Percentiles rank a stretch among this genome's conserved stretches.
Evolutionary conservation across 1,139 yeast genomes (phyloP).

Genomic region (Yamadazyma triangularis): DNA sequence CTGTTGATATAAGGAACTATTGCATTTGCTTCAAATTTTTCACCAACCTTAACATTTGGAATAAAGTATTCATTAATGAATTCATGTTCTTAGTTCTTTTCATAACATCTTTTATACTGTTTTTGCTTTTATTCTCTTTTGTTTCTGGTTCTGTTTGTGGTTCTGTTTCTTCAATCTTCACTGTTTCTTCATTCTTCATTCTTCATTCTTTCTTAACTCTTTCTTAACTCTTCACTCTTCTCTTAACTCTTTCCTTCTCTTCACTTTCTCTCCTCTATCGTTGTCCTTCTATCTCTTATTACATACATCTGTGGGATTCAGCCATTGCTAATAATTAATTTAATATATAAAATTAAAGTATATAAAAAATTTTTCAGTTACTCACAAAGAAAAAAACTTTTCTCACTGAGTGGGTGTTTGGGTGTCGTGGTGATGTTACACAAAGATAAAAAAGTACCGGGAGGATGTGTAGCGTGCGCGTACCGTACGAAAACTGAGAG

Average conservation of each 20-base stretch:
- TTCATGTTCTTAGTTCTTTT: too few species aligned
- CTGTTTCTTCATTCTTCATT: slow-evolving; percentile 1
- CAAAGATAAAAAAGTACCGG: neutral
- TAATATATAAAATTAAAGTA: slow-evolving; percentile 9
- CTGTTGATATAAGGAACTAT: too few species aligned
- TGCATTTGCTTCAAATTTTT: too few species aligned
- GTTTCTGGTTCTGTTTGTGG: too few species aligned
- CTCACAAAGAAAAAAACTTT: slow-evolving; percentile 5
- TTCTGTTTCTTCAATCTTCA: too few species aligned
- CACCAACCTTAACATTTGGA: too few species aligned
- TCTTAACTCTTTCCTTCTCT: neutral
- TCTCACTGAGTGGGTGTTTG: slow-evolving; percentile 3
- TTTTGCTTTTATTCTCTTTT: neutral
- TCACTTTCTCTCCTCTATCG: neutral
- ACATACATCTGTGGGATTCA: slow-evolving; percentile 96
- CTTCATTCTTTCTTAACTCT: neutral
- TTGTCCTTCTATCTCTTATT: slow-evolving; percentile 2
- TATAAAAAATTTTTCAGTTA: slow-evolving; percentile 9
- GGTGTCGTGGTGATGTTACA: slow-evolving; percentile 1
- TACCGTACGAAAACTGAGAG: neutral
- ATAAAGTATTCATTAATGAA: too few species aligned
- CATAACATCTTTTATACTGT: too few species aligned
- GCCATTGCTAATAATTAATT: slow-evolving; percentile 64
- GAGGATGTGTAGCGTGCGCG: neutral
- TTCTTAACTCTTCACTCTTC: neutral